Base-by-base conservation (phyloP, 805 yeast species). In the Maudiozyma serrabonitensis region DNA sequence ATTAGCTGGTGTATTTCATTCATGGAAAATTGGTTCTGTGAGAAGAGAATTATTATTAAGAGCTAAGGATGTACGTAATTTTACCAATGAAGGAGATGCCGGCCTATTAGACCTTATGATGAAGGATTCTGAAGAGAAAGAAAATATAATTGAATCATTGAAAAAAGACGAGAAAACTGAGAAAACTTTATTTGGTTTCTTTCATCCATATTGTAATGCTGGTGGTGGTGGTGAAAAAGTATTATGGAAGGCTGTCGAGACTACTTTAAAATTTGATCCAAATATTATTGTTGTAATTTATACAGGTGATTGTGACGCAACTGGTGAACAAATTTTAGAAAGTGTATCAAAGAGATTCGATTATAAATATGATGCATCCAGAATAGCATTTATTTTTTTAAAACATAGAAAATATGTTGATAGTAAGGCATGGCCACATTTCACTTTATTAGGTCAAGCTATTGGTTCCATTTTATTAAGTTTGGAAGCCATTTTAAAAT, bases 191-290 rank as follows among this genome's bases (percentile, higher is more conserved):
- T 83, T 72, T 62, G 99, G 98, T 6, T 90, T 85, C 60, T 89
- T 93, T 71, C 99, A 93, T 68, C 99, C 99, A 0, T 86, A 83
- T 58, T 89, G 96, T 54, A 87, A 86, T 63, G 95, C 96, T 39
- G 96, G 95, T 43, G 99, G 99, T 18, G 99, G 99, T 31, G 99
- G 99, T 23, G 99, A 93, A 63, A 79, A 91, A 50, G 99, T 93
- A 0, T 71, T 93, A 40, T 93, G 99, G 99, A 89, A 87, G 49
- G 96, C 96, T 0, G 87, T 91, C 6, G 75, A 78, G 56, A 75
- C 82, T 32, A 85, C 95, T 0, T 69, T 90, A 51, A 55, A 64
- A 9, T 67, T 71, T 21, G 72, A 75, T 52, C 67, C 69, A 6
- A 59, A 67, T 28, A 79, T 81, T 56, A 68, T 86, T 7, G 85